Evolutionary conservation across 805 yeast species (phyloP).

Genomic region (Saccharomycopsis sp.): DNA sequence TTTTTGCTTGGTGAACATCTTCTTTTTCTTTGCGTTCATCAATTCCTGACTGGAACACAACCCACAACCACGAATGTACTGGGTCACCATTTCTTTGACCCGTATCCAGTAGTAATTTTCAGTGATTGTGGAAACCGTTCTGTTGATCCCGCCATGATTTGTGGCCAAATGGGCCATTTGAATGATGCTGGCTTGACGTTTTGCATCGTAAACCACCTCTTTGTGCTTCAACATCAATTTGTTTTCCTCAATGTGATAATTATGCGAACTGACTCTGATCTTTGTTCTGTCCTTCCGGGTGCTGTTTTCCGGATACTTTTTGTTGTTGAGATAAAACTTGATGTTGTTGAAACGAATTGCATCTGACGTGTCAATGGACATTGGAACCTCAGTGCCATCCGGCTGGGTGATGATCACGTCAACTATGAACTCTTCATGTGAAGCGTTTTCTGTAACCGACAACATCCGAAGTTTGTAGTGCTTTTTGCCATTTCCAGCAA

Average conservation of each 20-base stretch:
- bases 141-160: constrained; percentile 83
- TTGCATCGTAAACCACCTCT: constrained; percentile 75
- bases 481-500: neutral
- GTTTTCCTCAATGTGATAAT: constrained; percentile 34
- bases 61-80: constrained; percentile 44
- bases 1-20: neutral
- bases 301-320: constrained; percentile 76
- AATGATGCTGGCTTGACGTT: constrained; percentile 66
- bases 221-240: constrained; percentile 52
- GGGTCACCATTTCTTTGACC: constrained; percentile 77
- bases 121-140: constrained; percentile 67
- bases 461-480: no score
- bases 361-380: constrained; percentile 6
- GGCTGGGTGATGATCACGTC: constrained; percentile 7
- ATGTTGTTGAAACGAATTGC: constrained; percentile 59
- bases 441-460: no score
- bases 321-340: constrained; percentile 68
- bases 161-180: constrained; percentile 51
- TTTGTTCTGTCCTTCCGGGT: constrained; percentile 85
- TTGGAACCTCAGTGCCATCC: constrained; percentile 3
- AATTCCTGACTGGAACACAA: constrained; percentile 39
- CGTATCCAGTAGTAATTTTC: constrained; percentile 87
- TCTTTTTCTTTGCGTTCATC: neutral
- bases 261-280: constrained; percentile 68
- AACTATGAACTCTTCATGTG: neutral